A percentile compares a stretch with the other conserved stretches of the same genome.
Evolutionary conservation across 495 filamentous ascomycete species (phyloP).

Genomic region (Podospora pseudopauciseta): DNA sequence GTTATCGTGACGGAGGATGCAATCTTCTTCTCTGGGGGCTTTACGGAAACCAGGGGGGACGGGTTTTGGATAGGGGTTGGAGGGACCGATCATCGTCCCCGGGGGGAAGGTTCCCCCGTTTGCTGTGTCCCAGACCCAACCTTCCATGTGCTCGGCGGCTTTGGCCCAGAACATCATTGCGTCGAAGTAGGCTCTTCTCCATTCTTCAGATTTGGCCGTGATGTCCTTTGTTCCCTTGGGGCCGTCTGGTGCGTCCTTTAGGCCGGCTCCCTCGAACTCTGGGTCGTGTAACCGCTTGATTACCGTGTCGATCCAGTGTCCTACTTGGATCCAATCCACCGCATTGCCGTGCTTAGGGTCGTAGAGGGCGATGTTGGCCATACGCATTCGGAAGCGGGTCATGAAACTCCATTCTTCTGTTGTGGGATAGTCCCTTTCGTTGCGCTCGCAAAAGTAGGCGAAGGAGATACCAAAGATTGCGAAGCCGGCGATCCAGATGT

Average conservation of each 20-base stretch:
- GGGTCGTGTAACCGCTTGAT: constrained; percentile 62
- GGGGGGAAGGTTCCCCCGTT: constrained; percentile 61
- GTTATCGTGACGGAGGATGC: constrained; percentile 55
- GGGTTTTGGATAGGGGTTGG: constrained; percentile 75
- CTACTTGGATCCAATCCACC: constrained; percentile 63
- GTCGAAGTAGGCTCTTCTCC: constrained; percentile 80
- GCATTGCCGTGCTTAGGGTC: constrained; percentile 46
- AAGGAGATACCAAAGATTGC: constrained; percentile 52
- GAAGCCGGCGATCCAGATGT: constrained; percentile 53
- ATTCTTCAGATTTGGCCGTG: constrained; percentile 68
- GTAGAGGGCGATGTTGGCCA: constrained; percentile 54
- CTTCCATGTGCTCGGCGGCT: constrained; percentile 75
- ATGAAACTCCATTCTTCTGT: constrained; percentile 70
- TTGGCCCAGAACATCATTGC: constrained; percentile 70
- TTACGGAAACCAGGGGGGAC: constrained; percentile 55
- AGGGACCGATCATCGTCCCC: constrained; percentile 71
- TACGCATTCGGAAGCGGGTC: constrained; percentile 58
- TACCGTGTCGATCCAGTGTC: constrained; percentile 49
- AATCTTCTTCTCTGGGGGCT: constrained; percentile 68
- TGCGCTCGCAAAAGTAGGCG: constrained; percentile 63
- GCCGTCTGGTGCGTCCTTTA: constrained; percentile 42
- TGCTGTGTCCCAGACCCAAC: constrained; percentile 66
- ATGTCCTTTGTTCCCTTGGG: constrained; percentile 54
- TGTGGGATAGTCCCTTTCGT: constrained; percentile 68
- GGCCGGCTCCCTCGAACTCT: constrained; percentile 60